Base-by-base conservation (phyloP, 192 early-diverging fungal species). In the Geranomyces variabilis region DNA sequence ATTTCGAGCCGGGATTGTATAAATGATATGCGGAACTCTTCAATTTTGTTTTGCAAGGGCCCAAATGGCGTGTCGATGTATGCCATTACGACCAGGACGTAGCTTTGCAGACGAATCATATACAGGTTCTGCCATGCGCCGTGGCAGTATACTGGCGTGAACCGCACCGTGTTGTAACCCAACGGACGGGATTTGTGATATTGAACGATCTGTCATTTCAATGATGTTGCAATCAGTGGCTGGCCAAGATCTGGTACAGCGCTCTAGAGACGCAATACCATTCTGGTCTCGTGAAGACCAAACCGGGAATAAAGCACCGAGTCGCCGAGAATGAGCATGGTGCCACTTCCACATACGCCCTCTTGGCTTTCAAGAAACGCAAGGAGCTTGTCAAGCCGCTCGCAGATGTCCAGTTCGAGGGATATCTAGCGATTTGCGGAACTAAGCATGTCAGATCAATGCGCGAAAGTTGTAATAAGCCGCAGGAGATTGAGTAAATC, bases 331-430 rank as follows among this genome's bases (percentile, higher is more conserved):
- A 86, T 73, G 41, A 88, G 74, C 80, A 88, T 81, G 0, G 87
- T 86, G 14, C 84, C 84, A 66, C 87, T 88, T 13, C 86, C 84
- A 55, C 87, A 88, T 9, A 88, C 79, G 1, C 84, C 84, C 31
- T 88, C 80, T 21, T 88, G 86, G 45, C 75, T 80, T 63, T 88
- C 87, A 19, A 88, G 59, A 49, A 81, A 87, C 12, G 81, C 75
- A n/a, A 88, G 72, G 10, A 88, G 79, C 63, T 86, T 85, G 72
- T 88, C 87, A n/a, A 88, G 45, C 6, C 86, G 64, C 53, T 88
- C 86, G 17, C 66, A 65, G 10, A 82, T 74, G 41, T 80, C 71
- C 13, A 73, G 22, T 9, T 84, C 79, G 4, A 87, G 56, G 29
- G 66, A 84, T 51, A 83, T 78, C 83, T 88, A n/a, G n/a, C n/a